Evolutionary conservation across 2,329 filamentous ascomycete genomes (phyloP), one percentile per base, ranked within the genome.

Genomic region (Colletotrichum sojae): DNA sequence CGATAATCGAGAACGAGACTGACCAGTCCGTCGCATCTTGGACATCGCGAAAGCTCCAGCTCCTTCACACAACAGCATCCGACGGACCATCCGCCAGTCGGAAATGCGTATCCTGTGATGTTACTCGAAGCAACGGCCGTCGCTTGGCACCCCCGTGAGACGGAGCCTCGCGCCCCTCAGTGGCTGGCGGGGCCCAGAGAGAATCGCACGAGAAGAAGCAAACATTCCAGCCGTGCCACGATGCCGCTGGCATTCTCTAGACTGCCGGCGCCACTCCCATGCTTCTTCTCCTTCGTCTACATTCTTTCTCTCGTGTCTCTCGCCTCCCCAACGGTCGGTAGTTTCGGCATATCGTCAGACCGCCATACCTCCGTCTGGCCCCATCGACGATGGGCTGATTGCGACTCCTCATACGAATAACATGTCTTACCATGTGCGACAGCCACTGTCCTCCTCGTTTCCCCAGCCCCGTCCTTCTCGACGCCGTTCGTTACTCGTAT

Each of bases 171-270:
- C 43, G 39, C 40, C 18, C 54, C 61, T 59, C 18, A 31, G 62
- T 60, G 40, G 20, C 54, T 46, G 54, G 36, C 31, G 39, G 31
- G 39, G 22, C 55, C 25, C 45, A 20, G 16, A 12, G 46, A 16
- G 20, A 27, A 65, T 69, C 46, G 55, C 61, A 69, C 61, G 27
- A 69, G 40, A n/a, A 67, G 40, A 61, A 67, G 66, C 62, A 69
- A 69, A 61, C 55, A 61, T 61, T 56, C 45, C 55, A 61, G 51
- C 56, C 51, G 51, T 66, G 51, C 45, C 55, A 69, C 49, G 61
- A 69, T 66, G 45, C 16, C 56, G 40, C 43, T 15, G 62, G 20
- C 31, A 31, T 45, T n/a, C 31, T 53, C 27, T 27, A 20, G 18
- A 20, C 45, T 48, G 45, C 45, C 31, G 45, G 16, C 45, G 45